Percentiles rank a stretch among this genome's conserved stretches.
phyloP scores from a whole-genome alignment of 371 early-diverging fungal species.

The Syncephalastrum monosporum region DNA sequence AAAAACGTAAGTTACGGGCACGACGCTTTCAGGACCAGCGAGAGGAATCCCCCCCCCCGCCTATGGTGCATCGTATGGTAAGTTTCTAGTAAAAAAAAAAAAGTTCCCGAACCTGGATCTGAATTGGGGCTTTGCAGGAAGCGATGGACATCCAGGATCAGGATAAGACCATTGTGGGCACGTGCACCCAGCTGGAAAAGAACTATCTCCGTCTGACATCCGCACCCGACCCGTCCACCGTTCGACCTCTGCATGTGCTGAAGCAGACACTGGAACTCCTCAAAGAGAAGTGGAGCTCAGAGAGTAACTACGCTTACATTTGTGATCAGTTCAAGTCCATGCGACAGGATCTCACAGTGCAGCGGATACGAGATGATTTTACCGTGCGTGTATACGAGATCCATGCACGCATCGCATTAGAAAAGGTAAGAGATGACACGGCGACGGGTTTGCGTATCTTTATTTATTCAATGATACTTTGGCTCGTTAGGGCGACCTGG shows the following conservation, averaged over 20 bases:
- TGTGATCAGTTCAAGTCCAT: constrained; percentile 95
- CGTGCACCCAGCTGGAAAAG: constrained; percentile 82
- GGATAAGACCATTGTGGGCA: constrained; percentile 85
- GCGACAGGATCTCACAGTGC: constrained; percentile 95
- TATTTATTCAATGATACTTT: neutral
- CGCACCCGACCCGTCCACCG: constrained; percentile 88
- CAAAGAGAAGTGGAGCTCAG: constrained; percentile 73
- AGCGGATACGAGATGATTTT: constrained; percentile 89
- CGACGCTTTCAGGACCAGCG: too few species aligned
- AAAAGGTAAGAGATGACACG: constrained; percentile 79
- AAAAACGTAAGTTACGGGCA: neutral
- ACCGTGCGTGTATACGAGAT: constrained; percentile 92
- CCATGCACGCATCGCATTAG: constrained; percentile 93
- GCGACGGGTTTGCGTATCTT: too few species aligned
- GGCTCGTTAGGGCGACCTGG: constrained; percentile 75
- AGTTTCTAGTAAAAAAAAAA: too few species aligned
- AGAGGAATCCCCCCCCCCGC: too few species aligned
- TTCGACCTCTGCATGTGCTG: constrained; percentile 82
- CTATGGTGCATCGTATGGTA: too few species aligned
- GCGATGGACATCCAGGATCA: constrained; percentile 64
- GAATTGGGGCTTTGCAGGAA: neutral
- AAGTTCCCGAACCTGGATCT: too few species aligned
- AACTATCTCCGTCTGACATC: constrained; percentile 88
- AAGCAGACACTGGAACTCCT: constrained; percentile 74
- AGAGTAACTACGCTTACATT: constrained; percentile 85